Evolutionary conservation across 2,329 filamentous ascomycete species (phyloP).

Genomic region (Sporothrix luriei): DNA sequence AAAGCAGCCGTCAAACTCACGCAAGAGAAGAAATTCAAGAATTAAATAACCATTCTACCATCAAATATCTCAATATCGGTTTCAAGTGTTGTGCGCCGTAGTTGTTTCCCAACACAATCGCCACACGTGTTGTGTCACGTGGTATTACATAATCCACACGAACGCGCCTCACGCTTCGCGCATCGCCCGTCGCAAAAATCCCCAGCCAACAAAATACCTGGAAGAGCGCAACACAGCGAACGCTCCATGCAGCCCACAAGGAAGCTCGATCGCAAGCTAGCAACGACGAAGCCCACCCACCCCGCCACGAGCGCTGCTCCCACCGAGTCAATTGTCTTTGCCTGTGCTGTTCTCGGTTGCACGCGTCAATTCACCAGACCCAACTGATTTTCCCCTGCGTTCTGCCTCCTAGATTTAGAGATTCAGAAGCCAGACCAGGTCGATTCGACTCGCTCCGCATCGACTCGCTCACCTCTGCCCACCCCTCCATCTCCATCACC

Average conservation of each 20-base stretch:
- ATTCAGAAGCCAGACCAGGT: not conserved
- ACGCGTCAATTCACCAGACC: not conserved
- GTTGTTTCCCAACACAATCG: not conserved
- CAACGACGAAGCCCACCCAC: conserved; percentile 9
- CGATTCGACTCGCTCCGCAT: not conserved
- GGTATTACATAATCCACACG: conserved; percentile 16
- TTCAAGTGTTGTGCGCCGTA: too few relatives aligned
- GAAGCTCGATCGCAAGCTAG: conserved; percentile 31
- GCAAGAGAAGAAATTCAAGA: not conserved
- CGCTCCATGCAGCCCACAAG: conserved; percentile 22
- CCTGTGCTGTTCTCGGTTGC: not conserved
- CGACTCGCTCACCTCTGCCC: not conserved
- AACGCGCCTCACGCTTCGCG: conserved; percentile 30
- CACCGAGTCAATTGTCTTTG: conserved; percentile 9
- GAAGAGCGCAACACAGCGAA: conserved; percentile 19
- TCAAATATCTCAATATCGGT: not conserved
- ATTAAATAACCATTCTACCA: not conserved
- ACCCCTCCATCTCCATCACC: not conserved
- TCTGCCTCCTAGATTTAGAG: not conserved
- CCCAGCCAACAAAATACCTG: conserved; percentile 32
- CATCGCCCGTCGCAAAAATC: conserved; percentile 34
- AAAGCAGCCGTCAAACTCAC: not conserved
- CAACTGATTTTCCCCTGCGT: not conserved
- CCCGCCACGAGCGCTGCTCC: conserved; percentile 18
- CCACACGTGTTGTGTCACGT: conserved; percentile 23